These are phyloP conservation scores for Peronospora farinosa DNA, from an alignment of 352 stramenopile species.

Conservation along the genomic window DNA sequence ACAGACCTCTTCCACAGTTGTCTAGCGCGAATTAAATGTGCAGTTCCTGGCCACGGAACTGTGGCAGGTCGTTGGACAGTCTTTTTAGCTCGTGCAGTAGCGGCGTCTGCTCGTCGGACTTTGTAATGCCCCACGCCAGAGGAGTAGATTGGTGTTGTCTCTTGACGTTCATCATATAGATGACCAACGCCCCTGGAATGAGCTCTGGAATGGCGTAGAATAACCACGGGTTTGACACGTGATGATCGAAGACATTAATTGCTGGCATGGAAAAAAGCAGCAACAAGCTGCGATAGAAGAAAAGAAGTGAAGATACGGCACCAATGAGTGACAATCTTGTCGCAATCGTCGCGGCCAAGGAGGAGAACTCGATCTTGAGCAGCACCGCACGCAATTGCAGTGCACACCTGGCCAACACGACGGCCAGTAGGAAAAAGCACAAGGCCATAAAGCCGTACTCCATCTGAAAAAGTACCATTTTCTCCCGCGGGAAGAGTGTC, in stretches of 20 bases:
- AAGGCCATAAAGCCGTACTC: conserved; percentile 69
- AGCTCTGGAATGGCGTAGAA: conserved; percentile 75
- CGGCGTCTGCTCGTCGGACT: conserved; percentile 44
- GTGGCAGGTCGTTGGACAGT: conserved; percentile 36
- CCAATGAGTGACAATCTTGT: conserved; percentile 55
- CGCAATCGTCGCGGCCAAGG: conserved; percentile 50
- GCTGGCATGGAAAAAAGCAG: conserved; percentile 58
- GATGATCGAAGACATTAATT: conserved; percentile 67
- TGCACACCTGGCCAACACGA: conserved; percentile 57
- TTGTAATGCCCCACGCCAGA: conserved; percentile 21
- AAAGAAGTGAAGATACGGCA: conserved; percentile 42
- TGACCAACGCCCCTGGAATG: conserved; percentile 58
- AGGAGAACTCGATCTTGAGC: conserved; percentile 73
- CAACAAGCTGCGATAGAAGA: conserved; percentile 54
- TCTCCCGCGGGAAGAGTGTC: conserved; percentile 52
- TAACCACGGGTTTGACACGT: conserved; percentile 64
- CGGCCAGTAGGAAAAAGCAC: conserved; percentile 66
- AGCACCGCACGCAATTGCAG: conserved; percentile 44
- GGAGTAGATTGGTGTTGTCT: conserved; percentile 9
- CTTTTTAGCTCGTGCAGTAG: conserved; percentile 36
- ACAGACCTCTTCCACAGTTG: not conserved
- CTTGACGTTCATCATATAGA: conserved; percentile 81
- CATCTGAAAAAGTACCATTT: conserved; percentile 59
- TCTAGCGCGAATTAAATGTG: conserved; percentile 51
- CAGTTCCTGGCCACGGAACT: conserved; percentile 80